phyloP scores from a whole-genome alignment of 2,329 filamentous ascomycete genomes.

The Daldinia sp. region DNA sequence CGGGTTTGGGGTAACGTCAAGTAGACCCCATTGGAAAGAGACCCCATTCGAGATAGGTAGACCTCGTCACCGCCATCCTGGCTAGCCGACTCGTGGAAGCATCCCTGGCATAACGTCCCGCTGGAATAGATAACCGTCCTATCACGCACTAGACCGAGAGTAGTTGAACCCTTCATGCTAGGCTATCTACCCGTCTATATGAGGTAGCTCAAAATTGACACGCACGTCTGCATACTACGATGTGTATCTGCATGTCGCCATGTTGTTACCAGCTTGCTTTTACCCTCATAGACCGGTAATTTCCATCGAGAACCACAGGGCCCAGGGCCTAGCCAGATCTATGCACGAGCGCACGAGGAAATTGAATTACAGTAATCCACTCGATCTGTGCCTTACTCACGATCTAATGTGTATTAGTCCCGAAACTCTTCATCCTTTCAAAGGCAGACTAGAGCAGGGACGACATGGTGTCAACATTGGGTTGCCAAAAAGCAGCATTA shows the following conservation, averaged over 20 bases:
- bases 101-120: conserved; percentile 23
- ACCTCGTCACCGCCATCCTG: conserved; percentile 13
- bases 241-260: conserved; percentile 30
- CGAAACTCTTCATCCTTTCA: conserved; percentile 5
- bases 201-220: conserved; percentile 18
- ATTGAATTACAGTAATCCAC: conserved; percentile 25
- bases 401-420: conserved; percentile 7
- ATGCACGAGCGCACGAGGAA: conserved; percentile 9
- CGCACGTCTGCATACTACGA: conserved; percentile 28
- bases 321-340: conserved; percentile 34
- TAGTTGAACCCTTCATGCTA: conserved; percentile 19
- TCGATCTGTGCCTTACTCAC: neutral
- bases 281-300: conserved; percentile 21
- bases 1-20: conserved; percentile 33
- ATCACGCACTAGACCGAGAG: conserved; percentile 25
- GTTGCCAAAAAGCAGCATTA: conserved; percentile 5
- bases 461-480: neutral
- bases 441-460: conserved; percentile 7
- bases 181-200: conserved; percentile 25
- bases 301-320: conserved; percentile 11
- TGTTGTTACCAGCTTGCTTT: conserved; percentile 9
- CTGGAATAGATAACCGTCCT: conserved; percentile 8
- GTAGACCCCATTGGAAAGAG: conserved; percentile 17
- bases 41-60: conserved; percentile 20
- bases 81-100: conserved; percentile 8